These are phyloP conservation scores for Diddensiella transvaalensis DNA, from an alignment of 805 yeast genomes.

Conservation along the genomic window DNA sequence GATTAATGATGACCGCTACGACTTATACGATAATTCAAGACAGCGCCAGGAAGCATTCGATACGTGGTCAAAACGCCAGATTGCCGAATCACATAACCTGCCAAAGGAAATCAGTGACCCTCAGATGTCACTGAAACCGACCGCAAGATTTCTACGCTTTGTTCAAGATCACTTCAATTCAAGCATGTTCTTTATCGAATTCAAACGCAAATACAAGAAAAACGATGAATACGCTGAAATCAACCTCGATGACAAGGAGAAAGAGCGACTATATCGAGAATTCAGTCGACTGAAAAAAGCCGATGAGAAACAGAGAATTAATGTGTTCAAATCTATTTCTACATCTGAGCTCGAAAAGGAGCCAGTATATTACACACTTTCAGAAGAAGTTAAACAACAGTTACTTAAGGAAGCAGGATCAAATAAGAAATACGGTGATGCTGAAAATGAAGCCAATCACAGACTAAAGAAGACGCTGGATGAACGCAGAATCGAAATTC, in stretches of 20 bases:
- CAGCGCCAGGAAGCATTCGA: slow-evolving; percentile 42
- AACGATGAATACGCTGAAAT: slow-evolving; percentile 27
- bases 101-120: no score
- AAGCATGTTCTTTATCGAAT: slow-evolving; percentile 38
- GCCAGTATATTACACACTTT: slow-evolving; percentile 8
- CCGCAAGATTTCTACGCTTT: slow-evolving; percentile 30
- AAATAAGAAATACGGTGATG: background rate
- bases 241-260: slow-evolving; percentile 35
- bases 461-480: background rate
- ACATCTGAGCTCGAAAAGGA: slow-evolving; percentile 3
- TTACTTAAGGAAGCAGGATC: background rate
- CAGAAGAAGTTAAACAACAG: background rate
- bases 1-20: slow-evolving; percentile 42
- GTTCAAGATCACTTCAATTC: slow-evolving; percentile 28
- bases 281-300: slow-evolving; percentile 24
- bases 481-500: background rate
- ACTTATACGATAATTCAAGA: slow-evolving; percentile 33
- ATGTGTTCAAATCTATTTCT: slow-evolving; percentile 21
- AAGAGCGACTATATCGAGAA: slow-evolving; percentile 40
- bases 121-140: slow-evolving; percentile 11
- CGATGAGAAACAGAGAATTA: slow-evolving; percentile 17
- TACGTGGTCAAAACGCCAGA: slow-evolving; percentile 39
- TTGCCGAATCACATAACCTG: slow-evolving; percentile 10
- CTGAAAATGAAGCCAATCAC: background rate
- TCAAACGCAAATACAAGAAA: slow-evolving; percentile 36